Evolutionary conservation across 2,329 filamentous ascomycete genomes (phyloP), one percentile per base, ranked within the genome.

Genomic region (Fusarium sp.): DNA sequence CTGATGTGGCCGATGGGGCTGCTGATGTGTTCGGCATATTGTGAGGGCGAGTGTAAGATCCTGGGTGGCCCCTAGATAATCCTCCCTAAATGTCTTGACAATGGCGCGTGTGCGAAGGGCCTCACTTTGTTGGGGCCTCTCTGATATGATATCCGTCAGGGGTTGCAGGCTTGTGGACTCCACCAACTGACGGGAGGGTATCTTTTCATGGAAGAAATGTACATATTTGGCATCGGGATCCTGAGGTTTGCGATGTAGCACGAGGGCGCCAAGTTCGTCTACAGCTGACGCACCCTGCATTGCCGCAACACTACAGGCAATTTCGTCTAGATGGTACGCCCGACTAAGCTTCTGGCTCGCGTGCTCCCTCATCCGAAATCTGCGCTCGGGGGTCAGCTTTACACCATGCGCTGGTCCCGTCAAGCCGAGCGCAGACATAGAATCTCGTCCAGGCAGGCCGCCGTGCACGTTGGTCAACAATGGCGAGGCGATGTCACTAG

Each of bases 141-240:
- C 85, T 14, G 82, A 80, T 61, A 94, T 89, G 56, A 95, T 87
- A 37, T 92, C 86, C 75, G 89, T 83, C 67, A 96, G 78, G 6
- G 89, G 84, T 52, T 86, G 81, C 57, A 94, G 78, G 65, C 87
- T 90, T 10, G 92, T 94, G 71, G 86, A 89, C 72, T 92, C 87
- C 35, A 89, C 90, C 76, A 96, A 82, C 75, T 91, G 89, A 41
- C 90, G 83, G 40, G 89, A 91, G 2, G 92, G 91, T 26, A 96
- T 94, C 85, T 95, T 96, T 79, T 96, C 92, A 79, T 95, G 92
- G 78, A 96, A 96, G 80, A 95, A 96, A 76, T 96, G 91, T n/a
- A 96, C 93, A 75, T 96, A 96, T 77, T 90, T 91, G 28, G 92
- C 93, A 74, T 96, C 91, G 43, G 83, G 79, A 74, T 94, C 89